A percentile compares a stretch with the other conserved stretches of the same genome.
phyloP scores from a whole-genome alignment of 306 rosid species.

The Cicer yamashitae region DNA sequence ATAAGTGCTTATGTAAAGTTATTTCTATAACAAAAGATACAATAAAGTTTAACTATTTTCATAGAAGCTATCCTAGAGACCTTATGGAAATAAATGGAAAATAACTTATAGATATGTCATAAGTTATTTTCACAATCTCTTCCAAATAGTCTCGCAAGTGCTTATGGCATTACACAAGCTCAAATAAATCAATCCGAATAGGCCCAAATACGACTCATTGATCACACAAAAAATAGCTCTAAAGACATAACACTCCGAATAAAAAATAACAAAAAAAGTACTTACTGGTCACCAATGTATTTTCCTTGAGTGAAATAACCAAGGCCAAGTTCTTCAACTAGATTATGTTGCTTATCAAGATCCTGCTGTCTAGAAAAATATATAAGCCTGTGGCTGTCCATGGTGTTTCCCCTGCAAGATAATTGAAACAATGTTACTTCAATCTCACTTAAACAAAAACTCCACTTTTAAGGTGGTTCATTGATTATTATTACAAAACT shows the following conservation, averaged over 20 bases:
- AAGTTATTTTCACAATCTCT: too few relatives aligned
- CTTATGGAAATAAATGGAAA: too few relatives aligned
- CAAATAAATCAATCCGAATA: too few relatives aligned
- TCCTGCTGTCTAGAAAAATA: slow-evolving; percentile 77
- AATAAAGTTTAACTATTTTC: too few relatives aligned
- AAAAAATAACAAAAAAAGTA: not conserved
- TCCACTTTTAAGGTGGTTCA: slow-evolving; percentile 21
- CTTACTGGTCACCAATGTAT: slow-evolving; percentile 85
- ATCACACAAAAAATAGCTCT: not conserved
- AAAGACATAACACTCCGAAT: not conserved
- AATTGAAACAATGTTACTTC: slow-evolving; percentile 37
- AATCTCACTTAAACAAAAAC: slow-evolving; percentile 15
- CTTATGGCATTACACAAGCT: too few relatives aligned
- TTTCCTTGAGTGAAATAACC: slow-evolving; percentile 92
- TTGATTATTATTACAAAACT: not conserved
- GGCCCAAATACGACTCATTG: not conserved
- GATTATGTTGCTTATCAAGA: slow-evolving; percentile 72
- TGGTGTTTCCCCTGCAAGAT: slow-evolving; percentile 77
- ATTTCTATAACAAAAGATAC: too few relatives aligned
- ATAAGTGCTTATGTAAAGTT: too few relatives aligned
- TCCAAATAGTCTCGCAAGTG: too few relatives aligned
- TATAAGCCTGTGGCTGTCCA: slow-evolving; percentile 92
- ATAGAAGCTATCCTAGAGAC: too few relatives aligned
- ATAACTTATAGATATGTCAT: too few relatives aligned
- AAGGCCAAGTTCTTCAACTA: slow-evolving; percentile 73